Percentiles rank a stretch among this genome's conserved stretches.
phyloP scores from a whole-genome alignment of 495 filamentous ascomycete genomes.

The Aspergillus nanangensis region DNA sequence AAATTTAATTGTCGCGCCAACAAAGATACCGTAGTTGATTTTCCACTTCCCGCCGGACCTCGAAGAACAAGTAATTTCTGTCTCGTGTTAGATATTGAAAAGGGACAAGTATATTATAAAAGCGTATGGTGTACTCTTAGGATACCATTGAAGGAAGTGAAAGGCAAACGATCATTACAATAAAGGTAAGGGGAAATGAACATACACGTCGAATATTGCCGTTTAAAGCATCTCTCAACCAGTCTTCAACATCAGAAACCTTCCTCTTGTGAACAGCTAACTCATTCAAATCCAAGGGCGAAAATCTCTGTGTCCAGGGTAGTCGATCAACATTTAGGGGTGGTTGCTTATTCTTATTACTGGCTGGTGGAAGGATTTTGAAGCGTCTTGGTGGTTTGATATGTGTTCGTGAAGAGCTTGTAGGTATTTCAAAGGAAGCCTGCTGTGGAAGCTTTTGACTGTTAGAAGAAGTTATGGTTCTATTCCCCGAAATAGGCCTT shows the following conservation, averaged over 20 bases:
- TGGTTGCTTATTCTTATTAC: neutral
- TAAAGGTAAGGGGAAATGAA: neutral
- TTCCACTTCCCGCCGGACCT: conserved; percentile 88
- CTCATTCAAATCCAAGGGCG: conserved; percentile 68
- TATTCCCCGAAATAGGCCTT: too few species aligned
- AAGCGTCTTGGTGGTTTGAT: conserved; percentile 22
- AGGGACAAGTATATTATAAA: neutral
- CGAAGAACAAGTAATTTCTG: conserved; percentile 77
- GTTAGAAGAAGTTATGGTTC: neutral
- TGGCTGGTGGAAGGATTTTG: conserved; percentile 11
- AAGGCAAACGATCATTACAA: too few species aligned
- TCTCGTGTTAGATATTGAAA: conserved; percentile 1
- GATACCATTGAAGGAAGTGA: conserved; percentile 13
- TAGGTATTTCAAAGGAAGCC: neutral
- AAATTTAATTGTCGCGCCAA: conserved; percentile 68
- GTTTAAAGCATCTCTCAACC: conserved; percentile 70
- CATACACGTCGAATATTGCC: conserved; percentile 47
- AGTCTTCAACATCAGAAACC: conserved; percentile 75
- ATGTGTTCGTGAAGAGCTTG: conserved; percentile 4
- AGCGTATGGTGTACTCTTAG: neutral
- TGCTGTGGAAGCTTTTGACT: neutral
- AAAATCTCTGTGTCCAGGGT: conserved; percentile 87
- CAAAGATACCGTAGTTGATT: conserved; percentile 78
- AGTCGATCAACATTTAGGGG: conserved; percentile 14
- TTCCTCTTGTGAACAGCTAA: conserved; percentile 92